Percentiles rank a stretch among this genome's conserved stretches.
Evolutionary conservation across 2,329 filamentous ascomycete genomes (phyloP).

Genomic region (Waltergamsia citrina): DNA sequence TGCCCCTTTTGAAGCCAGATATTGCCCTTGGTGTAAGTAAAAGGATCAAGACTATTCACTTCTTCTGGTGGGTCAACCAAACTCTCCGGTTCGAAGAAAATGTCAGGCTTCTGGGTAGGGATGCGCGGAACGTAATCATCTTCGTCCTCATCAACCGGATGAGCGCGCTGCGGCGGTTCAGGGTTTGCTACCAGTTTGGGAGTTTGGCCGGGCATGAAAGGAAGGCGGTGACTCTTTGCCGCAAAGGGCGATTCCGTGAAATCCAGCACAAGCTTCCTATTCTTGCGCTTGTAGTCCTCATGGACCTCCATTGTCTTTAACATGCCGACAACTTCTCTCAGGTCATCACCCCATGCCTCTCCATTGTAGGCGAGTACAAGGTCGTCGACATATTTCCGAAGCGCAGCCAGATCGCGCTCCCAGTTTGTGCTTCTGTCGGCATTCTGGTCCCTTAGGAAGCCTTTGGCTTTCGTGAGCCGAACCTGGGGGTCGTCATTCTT

Average conservation of each 20-base stretch:
- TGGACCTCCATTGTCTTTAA: constrained; percentile 22
- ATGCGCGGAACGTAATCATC: no score
- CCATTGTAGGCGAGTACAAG: constrained; percentile 13
- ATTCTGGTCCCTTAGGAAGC: constrained; percentile 41
- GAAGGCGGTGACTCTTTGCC: no score
- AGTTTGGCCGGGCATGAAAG: no score
- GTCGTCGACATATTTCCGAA: constrained; percentile 28
- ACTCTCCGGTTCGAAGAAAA: background rate
- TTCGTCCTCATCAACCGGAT: no score
- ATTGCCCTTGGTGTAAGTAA: background rate
- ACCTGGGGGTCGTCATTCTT: constrained; percentile 14
- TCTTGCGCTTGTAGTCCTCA: constrained; percentile 22
- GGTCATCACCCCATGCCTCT: constrained; percentile 17
- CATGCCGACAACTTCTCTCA: constrained; percentile 21
- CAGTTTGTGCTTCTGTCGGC: constrained; percentile 29
- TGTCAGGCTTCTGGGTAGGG: background rate
- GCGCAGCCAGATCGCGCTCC: constrained; percentile 22
- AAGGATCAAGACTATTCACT: background rate
- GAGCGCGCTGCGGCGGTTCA: no score
- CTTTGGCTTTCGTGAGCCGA: constrained; percentile 19
- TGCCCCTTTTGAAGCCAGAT: background rate
- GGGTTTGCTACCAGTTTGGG: no score
- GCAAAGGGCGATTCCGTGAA: no score
- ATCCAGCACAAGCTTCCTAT: constrained; percentile 13
- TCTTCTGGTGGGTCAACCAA: background rate